Conservation (phyloP, 257 asterid species). For the Ligustrum vulgare region DNA sequence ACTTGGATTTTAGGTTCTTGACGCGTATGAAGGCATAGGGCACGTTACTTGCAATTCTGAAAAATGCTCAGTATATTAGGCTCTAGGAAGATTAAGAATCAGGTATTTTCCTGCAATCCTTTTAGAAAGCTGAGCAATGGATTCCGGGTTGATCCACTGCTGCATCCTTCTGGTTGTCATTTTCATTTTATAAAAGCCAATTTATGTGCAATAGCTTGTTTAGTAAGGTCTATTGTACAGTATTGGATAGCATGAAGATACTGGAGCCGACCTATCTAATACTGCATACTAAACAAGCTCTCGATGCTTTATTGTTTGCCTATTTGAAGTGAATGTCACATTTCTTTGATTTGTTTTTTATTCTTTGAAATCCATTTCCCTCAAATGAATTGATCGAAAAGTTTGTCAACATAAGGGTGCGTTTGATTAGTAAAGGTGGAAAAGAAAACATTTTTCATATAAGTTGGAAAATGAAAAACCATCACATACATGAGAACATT, state of each 20-base stretch:
- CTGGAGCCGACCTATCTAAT: neutral
- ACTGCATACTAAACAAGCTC: neutral
- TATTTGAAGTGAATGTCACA: no score
- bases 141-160: neutral
- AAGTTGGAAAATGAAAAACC: no score
- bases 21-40: slow-evolving; percentile 2
- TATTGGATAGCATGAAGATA: neutral
- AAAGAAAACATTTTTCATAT: no score
- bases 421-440: no score
- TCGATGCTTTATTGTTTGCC: no score
- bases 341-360: neutral
- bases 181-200: neutral
- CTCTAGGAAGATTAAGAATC: neutral
- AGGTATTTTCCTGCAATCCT: neutral
- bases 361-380: neutral
- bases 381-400: neutral
- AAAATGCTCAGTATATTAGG: neutral
- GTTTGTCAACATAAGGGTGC: no score
- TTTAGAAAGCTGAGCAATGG: neutral
- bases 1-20: neutral
- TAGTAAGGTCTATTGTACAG: neutral
- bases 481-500: no score
- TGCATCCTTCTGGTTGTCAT: slow-evolving; percentile 6
- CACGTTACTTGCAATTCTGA: neutral
- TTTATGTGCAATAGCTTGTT: neutral